Conservation (phyloP, 2,329 filamentous ascomycete genomes). For the Aspergillus piperis region DNA sequence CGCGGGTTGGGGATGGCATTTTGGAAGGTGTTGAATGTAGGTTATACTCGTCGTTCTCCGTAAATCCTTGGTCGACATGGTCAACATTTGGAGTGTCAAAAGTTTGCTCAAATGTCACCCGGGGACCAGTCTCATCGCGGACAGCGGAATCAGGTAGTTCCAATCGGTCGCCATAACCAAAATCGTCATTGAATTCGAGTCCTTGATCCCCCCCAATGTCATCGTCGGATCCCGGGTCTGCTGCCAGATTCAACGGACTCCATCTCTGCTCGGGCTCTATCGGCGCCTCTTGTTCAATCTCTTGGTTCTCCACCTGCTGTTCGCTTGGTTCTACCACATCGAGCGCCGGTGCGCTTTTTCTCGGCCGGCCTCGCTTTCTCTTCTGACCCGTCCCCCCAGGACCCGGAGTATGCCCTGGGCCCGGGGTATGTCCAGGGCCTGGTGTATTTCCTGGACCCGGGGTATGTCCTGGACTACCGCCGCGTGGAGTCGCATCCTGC, state of each 20-base stretch:
- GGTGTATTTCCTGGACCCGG: slow-evolving; percentile 33
- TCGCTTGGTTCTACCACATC: slow-evolving; percentile 23
- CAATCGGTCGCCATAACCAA: slow-evolving; percentile 18
- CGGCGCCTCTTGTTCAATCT: slow-evolving; percentile 5
- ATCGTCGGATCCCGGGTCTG: slow-evolving; percentile 29
- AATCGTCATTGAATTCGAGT: slow-evolving; percentile 19
- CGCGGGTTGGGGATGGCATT: slow-evolving; percentile 34
- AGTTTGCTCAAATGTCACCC: slow-evolving; percentile 25
- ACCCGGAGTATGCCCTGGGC: slow-evolving; percentile 36
- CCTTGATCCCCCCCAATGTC: slow-evolving; percentile 24
- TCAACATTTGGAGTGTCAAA: slow-evolving; percentile 35
- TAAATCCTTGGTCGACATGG: slow-evolving; percentile 30
- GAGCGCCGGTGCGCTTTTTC: slow-evolving; percentile 34
- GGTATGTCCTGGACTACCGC: slow-evolving; percentile 31
- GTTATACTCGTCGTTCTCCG: slow-evolving; percentile 28
- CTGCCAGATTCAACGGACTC: slow-evolving; percentile 33
- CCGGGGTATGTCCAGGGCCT: slow-evolving; percentile 34
- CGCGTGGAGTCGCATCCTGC: slow-evolving; percentile 38
- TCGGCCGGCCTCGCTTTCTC: slow-evolving; percentile 40
- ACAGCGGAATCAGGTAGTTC: slow-evolving; percentile 13
- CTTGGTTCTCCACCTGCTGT: slow-evolving; percentile 15
- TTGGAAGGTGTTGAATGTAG: slow-evolving; percentile 38
- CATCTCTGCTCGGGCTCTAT: slow-evolving; percentile 19
- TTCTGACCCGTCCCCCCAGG: slow-evolving; percentile 33
- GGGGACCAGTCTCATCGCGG: slow-evolving; percentile 18